A percentile compares a stretch with the other conserved stretches of the same genome.
Conservation (phyloP, 306 rosid genomes). For the Prunus mume region DNA sequence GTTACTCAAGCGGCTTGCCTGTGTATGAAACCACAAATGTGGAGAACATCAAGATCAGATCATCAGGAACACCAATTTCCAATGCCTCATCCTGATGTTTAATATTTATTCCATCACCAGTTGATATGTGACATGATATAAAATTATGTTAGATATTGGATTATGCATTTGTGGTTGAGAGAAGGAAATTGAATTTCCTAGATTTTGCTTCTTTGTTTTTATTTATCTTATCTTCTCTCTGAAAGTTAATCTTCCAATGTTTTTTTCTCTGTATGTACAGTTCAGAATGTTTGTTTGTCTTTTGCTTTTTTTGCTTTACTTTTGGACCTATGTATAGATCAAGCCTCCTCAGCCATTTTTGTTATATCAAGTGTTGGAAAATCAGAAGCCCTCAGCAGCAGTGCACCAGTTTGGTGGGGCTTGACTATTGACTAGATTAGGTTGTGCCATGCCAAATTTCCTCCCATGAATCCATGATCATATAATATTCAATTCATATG, state of each 20-base stretch:
- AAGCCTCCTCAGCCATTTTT: not conserved
- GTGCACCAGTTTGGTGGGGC: not conserved
- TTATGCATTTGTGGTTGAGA: conserved; percentile 32
- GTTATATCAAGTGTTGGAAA: conserved; percentile 29
- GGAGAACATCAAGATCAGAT: conserved; percentile 68
- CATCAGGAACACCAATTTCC: conserved; percentile 62
- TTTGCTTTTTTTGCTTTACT: conserved; percentile 15
- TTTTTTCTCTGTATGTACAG: conserved; percentile 40
- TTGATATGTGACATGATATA: not conserved
- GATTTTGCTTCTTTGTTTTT: conserved; percentile 12
- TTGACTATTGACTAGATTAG: not conserved
- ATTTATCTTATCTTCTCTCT: conserved; percentile 29
- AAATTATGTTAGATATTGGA: not conserved
- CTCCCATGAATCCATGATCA: not conserved
- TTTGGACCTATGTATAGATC: conserved; percentile 22
- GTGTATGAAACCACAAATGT: conserved; percentile 95
- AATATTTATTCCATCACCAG: no score
- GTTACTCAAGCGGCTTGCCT: conserved; percentile 72
- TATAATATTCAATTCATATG: not conserved
- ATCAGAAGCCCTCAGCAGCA: not conserved
- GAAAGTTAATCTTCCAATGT: conserved; percentile 26
- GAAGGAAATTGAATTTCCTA: conserved; percentile 30
- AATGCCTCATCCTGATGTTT: conserved; percentile 32
- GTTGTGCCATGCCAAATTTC: not conserved
- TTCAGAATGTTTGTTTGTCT: conserved; percentile 62